phyloP scores from a whole-genome alignment of 768 basidiomycete species.

The Rhizopogon vesiculosus region DNA sequence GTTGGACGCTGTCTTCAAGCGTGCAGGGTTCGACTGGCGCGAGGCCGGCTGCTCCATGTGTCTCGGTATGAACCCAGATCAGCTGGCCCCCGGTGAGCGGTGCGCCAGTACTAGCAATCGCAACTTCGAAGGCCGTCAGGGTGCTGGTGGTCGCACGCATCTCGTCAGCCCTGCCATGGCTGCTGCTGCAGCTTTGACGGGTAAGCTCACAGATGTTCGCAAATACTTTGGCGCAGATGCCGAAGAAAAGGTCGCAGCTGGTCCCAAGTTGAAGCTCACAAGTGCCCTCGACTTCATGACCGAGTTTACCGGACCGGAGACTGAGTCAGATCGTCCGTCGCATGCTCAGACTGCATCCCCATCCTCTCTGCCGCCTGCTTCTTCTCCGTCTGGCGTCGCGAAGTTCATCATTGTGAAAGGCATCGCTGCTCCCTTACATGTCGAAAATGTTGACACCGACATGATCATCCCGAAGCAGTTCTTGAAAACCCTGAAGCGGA shows the following conservation, averaged over 20 bases:
- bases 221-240: slow-evolving; percentile 54
- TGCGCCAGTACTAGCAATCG: slow-evolving; percentile 92
- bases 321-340: slow-evolving; percentile 36
- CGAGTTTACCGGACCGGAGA: slow-evolving; percentile 56
- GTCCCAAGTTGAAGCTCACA: slow-evolving; percentile 60
- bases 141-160: slow-evolving; percentile 86
- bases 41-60: slow-evolving; percentile 98
- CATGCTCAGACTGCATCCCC: slow-evolving; percentile 28
- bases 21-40: slow-evolving; percentile 92
- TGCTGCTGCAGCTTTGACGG: slow-evolving; percentile 83
- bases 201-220: slow-evolving; percentile 81
- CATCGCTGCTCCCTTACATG: slow-evolving; percentile 73
- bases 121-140: slow-evolving; percentile 89
- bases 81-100: slow-evolving; percentile 74
- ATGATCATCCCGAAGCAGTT: slow-evolving; percentile 95
- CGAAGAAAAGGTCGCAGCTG: slow-evolving; percentile 39
- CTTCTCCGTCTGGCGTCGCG: slow-evolving; percentile 43
- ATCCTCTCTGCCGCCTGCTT: slow-evolving; percentile 30
- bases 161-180: slow-evolving; percentile 91
- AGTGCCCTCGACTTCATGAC: slow-evolving; percentile 76
- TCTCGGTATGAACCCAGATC: slow-evolving; percentile 94
- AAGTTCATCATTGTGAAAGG: slow-evolving; percentile 73
- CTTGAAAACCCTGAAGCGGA: slow-evolving; percentile 87
- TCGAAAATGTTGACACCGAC: slow-evolving; percentile 87
- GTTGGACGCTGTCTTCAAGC: slow-evolving; percentile 79